Base-by-base conservation (phyloP, 805 yeast genomes). In the Zygotorulaspora sp. region DNA sequence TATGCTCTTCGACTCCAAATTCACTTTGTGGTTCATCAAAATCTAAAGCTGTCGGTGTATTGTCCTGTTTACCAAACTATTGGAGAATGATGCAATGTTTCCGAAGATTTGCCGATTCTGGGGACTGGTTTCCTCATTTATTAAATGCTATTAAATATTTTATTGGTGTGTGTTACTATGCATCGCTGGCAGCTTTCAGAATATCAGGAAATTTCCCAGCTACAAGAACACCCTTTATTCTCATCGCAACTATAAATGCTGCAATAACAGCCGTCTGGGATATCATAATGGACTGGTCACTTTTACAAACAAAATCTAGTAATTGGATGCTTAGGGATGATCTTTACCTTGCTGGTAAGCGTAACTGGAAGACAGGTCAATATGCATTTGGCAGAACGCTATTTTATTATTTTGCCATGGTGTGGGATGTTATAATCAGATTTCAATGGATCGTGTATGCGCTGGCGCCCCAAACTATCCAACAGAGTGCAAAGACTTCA, bases 101-200 rank as follows among this genome's bases (percentile, higher is more conserved):
- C 22, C 69, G 98, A 51, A 94, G 98, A 72, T 92, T 73, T 58
- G 77, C 80, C 18, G 98, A 92, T 57, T 83, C 97, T 0, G 90
- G 94, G 2, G 96, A 89, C 53, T 82, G 89, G 84, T 92, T 92
- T 57, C 98, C 98, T 0, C 98, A 92, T 69, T 63, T 90, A 41
- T 90, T 95, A 4, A 92, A 92, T 53, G 86, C 86, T 70, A 52
- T 70, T 22, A 92, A 92, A 61, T 92, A 90, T 57, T 52, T 73
- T 1, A 63, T 81, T 24, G 74, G 89, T 2, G 72, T 83, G 2
- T 51, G 75, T 15, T 87, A 85, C 60, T 80, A 84, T 60, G 75
- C 78, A 52, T 66, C 80, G 6, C 68, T 92, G 50, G 83, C 95
- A 63, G 63, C 82, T 14, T 89, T 86, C 58, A 75, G 97, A 45